phyloP scores from a whole-genome alignment of 306 rosid genomes.

The Crotalaria pallida region DNA sequence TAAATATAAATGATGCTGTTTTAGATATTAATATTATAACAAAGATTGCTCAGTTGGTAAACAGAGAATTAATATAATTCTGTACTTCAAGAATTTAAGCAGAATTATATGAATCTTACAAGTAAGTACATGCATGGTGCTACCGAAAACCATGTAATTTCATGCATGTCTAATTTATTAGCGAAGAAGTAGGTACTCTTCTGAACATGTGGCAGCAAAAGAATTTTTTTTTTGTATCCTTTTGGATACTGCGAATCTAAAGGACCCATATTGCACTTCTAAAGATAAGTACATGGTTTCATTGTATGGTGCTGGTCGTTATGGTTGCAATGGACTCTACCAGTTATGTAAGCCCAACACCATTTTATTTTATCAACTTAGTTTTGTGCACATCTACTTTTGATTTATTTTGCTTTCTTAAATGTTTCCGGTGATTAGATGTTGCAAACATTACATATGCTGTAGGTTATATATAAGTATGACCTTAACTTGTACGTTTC shows the following conservation, averaged over 20 bases:
- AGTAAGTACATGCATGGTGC: no score
- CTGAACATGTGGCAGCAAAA: no score
- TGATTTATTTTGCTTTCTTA: neutral
- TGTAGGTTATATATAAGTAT: neutral
- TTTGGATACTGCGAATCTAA: slow-evolving; percentile 59
- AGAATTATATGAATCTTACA: no score
- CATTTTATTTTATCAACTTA: slow-evolving; percentile 3
- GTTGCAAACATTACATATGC: neutral
- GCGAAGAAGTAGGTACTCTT: no score
- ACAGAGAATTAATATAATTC: no score
- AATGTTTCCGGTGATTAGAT: neutral
- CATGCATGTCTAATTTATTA: no score
- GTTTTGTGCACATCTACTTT: neutral
- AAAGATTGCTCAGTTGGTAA: no score
- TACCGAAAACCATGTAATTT: no score
- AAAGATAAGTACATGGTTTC: slow-evolving; percentile 80
- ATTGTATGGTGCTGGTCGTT: slow-evolving; percentile 75
- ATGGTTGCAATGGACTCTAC: slow-evolving; percentile 74
- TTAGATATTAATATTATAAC: no score
- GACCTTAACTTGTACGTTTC: neutral
- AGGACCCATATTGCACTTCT: slow-evolving; percentile 41
- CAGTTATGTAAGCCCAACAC: slow-evolving; percentile 50
- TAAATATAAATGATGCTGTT: no score
- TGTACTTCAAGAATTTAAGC: no score
- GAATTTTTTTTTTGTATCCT: slow-evolving; percentile 77